phyloP scores from a whole-genome alignment of 257 asterid genomes.

The Gentiana dahurica region DNA sequence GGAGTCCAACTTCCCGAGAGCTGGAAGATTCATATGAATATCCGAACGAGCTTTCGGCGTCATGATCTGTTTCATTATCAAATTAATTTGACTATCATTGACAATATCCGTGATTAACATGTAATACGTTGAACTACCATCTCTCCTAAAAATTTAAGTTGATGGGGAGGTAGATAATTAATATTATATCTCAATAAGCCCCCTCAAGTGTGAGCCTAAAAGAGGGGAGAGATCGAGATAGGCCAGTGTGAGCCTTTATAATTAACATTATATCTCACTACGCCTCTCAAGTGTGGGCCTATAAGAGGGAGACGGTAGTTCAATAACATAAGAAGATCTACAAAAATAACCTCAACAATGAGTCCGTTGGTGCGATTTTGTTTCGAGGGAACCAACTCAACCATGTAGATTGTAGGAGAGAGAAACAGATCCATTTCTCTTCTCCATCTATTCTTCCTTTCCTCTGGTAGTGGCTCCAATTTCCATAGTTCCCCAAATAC shows the following conservation, averaged over 20 bases:
- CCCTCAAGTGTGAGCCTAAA: too few species aligned
- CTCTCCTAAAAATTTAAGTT: too few species aligned
- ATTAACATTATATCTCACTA: too few species aligned
- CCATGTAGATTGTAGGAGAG: constrained; percentile 80
- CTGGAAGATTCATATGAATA: constrained; percentile 88
- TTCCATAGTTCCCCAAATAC: constrained; percentile 99
- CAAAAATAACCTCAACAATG: constrained; percentile 51
- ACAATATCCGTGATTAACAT: too few species aligned
- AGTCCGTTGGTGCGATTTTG: constrained; percentile 63
- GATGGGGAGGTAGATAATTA: too few species aligned
- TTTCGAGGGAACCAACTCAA: constrained; percentile 89
- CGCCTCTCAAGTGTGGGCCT: too few species aligned
- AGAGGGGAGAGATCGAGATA: neutral
- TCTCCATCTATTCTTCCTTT: constrained; percentile 61
- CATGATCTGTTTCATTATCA: constrained; percentile 58
- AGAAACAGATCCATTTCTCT: constrained; percentile 90
- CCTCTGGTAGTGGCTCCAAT: constrained; percentile 83
- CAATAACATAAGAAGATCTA: neutral
- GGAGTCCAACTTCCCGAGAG: constrained; percentile 78
- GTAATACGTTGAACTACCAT: too few species aligned
- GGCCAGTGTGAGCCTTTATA: too few species aligned
- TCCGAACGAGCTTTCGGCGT: constrained; percentile 86
- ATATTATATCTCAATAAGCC: too few species aligned
- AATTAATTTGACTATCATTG: neutral
- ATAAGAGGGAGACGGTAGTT: too few species aligned